Percentiles rank a stretch among this genome's conserved stretches.
Conservation (phyloP, 1,139 yeast species). For the Candida smagusa region DNA sequence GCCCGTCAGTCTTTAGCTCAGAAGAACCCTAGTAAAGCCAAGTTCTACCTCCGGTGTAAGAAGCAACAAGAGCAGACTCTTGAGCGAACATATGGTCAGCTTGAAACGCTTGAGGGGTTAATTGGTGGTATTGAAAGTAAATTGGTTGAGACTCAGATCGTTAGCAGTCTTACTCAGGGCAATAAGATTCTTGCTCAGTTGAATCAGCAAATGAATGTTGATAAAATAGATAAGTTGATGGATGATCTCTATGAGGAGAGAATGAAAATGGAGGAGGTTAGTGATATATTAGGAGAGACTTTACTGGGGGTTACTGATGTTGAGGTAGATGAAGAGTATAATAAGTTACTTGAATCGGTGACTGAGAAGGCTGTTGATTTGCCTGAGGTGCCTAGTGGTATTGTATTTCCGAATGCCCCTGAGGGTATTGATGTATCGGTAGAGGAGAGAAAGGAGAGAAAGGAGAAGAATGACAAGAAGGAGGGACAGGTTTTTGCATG, state of each 20-base stretch:
- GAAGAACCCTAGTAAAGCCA: constrained; percentile 56
- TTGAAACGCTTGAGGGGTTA: constrained; percentile 71
- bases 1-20: constrained; percentile 56
- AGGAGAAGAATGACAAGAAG: not conserved
- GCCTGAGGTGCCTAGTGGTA: constrained; percentile 5
- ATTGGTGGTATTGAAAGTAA: constrained; percentile 83
- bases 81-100: constrained; percentile 68
- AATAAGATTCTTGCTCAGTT: constrained; percentile 69
- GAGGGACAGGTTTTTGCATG: not conserved
- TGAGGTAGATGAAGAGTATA: constrained; percentile 67
- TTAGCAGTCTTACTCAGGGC: constrained; percentile 78
- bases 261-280: constrained; percentile 68
- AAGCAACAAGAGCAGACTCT: constrained; percentile 77
- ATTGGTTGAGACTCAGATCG: constrained; percentile 78
- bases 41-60: constrained; percentile 68
- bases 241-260: constrained; percentile 85
- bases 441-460: not conserved
- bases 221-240: constrained; percentile 75
- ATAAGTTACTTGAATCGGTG: constrained; percentile 10
- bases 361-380: constrained; percentile 1
- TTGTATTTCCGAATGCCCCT: constrained; percentile 13
- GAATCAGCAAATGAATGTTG: constrained; percentile 74
- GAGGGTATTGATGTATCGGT: constrained; percentile 3
- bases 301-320: constrained; percentile 45
- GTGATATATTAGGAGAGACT: constrained; percentile 39